Evolutionary conservation across 352 stramenopile genomes (phyloP), one percentile per base, ranked within the genome.

Genomic region (Globisporangium solare): DNA sequence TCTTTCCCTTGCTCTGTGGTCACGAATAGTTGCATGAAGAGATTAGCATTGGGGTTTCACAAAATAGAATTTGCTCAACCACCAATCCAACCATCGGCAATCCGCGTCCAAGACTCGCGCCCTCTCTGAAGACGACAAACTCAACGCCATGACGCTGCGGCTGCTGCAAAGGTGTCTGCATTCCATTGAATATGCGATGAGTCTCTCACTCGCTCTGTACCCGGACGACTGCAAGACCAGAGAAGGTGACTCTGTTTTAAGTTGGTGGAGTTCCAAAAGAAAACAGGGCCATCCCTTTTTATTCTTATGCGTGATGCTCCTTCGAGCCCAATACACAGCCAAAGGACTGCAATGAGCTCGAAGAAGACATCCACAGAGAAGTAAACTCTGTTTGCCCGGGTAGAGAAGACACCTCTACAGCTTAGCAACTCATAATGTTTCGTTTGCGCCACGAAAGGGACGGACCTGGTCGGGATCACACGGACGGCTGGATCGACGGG

Each of bases 381-480:
- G 75, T 76, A 70, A 87, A 92, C 84, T 92, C 84, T 94, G 84
- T 86, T 78, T 89, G 81, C 81, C 77, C 79, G 77, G 83, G 77
- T 79, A 89, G 77, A 92, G 76, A 89, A 86, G 69, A 67, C 74
- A 71, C 54, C 79, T 92, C 82, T 89, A 78, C 82, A 92, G 82
- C 82, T 87, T 75, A 77, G 81, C 81, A 91, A 89, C 78, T 82
- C 70, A 86, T 79, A 70, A 47, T 64, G 70, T 35, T 10, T 35
- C 58, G 54, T 61, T 43, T 43, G 39, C 5, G 4, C 18, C 7
- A 11, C 39, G 4, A 43, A 43, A 43, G 10, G 47, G 35, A 61
- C 55, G 51, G 37, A 61, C 47, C 55, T 61, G 55, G 31, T 22
- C 27, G 31, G 15, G 43, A 39, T 27, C 47, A 41, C 22, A 7